These are phyloP conservation scores for Podila horticola DNA, from an alignment of 192 early-diverging fungal species.

Conservation along the genomic window DNA sequence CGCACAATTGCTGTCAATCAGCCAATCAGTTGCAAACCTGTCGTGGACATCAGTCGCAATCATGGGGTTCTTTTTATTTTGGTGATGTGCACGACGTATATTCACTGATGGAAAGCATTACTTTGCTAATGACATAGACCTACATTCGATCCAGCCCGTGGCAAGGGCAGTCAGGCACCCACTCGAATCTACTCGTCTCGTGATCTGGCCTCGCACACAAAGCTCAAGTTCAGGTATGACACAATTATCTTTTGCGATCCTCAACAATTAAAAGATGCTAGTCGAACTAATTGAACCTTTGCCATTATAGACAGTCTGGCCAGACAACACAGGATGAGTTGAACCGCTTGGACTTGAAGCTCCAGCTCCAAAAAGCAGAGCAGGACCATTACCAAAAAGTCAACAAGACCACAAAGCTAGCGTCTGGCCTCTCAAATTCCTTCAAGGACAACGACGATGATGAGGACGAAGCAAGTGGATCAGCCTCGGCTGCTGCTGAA, in stretches of 20 bases:
- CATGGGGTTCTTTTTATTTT: not conserved
- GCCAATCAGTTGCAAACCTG: not conserved
- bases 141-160: constrained; percentile 82
- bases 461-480: constrained; percentile 20
- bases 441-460: constrained; percentile 47
- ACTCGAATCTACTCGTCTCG: constrained; percentile 72
- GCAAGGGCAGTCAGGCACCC: constrained; percentile 68
- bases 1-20: not conserved
- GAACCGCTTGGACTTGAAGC: constrained; percentile 68
- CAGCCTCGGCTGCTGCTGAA: not conserved
- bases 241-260: not conserved
- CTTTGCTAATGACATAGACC: constrained; percentile 55
- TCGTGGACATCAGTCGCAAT: not conserved
- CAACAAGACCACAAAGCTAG: constrained; percentile 43
- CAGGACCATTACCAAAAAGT: constrained; percentile 67
- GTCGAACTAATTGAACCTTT: no score
- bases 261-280: no score
- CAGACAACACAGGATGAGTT: constrained; percentile 70
- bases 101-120: not conserved
- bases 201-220: constrained; percentile 80
- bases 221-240: constrained; percentile 75
- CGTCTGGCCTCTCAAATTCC: constrained; percentile 26
- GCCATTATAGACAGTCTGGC: constrained; percentile 64
- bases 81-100: not conserved
- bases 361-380: constrained; percentile 74